Evolutionary conservation across 306 rosid genomes (phyloP), one percentile per base, ranked within the genome.

Genomic region (Fragaria vesca): DNA sequence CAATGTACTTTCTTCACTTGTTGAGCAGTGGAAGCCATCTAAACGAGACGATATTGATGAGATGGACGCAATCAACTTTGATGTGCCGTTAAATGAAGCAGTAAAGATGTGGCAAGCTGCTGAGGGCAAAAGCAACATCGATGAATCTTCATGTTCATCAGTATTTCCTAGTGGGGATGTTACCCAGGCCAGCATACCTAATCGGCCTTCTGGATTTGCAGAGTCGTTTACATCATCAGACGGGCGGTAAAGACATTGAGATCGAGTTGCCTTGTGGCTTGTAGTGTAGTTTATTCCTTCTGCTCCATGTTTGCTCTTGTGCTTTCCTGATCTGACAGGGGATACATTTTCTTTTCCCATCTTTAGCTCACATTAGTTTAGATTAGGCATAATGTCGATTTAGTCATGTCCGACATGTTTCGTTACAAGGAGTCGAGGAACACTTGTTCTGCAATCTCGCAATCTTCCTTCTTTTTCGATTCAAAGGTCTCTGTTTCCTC

Each of bases 1-100:
- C 79, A 92, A 87, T 62, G 96, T 91, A 69, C 83, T 95, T 32
- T 91, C 92, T 0, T 82, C 97, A n/a, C 93, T 92, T n/a, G 79
- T 92, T 36, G 90, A 91, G 80, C 83, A 87, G 11, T 92, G 97
- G 98, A 92, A 88, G 78, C 98, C 98, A 6, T 12, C 87, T 15
- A 86, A 83, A 66, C 51, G 76, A 24, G 79, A 81, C 30, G 81
- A 79, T 58, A 46, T 26, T 13, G 92, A 88, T 43, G 97, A 86
- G 10, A 6, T 66, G 10, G 69, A 73, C 43, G 97, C 91, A 5
- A 89, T 92, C 63, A 83, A 88, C 81, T 82, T 88, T 15, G 89
- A 89, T 7, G 76, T 92, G 92, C 70, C 88, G 34, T 71, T 95
- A 7, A 90, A 92, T 0, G 89, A 89, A 79, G 93, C 86, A 28